Evolutionary conservation across 306 rosid species (phyloP).

Genomic region (Phaseolus lunatus): DNA sequence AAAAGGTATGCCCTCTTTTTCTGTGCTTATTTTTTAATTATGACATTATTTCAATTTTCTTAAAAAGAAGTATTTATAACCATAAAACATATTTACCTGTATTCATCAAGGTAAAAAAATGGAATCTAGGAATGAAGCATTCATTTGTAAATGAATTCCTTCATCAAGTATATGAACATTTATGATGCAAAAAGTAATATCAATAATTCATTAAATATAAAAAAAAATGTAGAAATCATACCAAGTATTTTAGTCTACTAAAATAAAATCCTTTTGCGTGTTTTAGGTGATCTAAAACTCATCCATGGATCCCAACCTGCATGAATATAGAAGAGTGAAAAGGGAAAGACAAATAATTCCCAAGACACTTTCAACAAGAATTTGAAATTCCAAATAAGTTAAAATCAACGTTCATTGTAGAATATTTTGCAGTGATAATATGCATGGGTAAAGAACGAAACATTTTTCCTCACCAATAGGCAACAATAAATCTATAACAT

Average conservation of each 20-base stretch:
- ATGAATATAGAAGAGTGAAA: not conserved
- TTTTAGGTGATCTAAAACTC: conserved; percentile 84
- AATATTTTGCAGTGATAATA: too few relatives aligned
- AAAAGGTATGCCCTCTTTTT: not conserved
- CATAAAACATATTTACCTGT: not conserved
- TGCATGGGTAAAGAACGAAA: too few relatives aligned
- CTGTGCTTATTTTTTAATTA: not conserved
- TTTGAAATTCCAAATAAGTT: conserved; percentile 3
- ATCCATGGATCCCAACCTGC: conserved; percentile 95
- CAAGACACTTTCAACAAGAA: not conserved
- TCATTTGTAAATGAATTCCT: not conserved
- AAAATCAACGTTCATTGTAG: not conserved
- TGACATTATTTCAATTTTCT: not conserved
- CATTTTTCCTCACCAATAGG: not conserved
- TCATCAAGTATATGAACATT: not conserved
- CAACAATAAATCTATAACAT: not conserved
- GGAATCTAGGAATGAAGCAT: not conserved
- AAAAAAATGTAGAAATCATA: conserved; percentile 45
- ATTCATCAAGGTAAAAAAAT: not conserved
- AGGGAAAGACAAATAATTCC: not conserved
- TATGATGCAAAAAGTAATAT: not conserved
- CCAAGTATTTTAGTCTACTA: conserved; percentile 70
- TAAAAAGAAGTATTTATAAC: not conserved
- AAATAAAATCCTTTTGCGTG: conserved; percentile 86
- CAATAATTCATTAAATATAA: not conserved